phyloP scores from a whole-genome alignment of 2,329 filamentous ascomycete genomes.

The Fusarium chaquense region DNA sequence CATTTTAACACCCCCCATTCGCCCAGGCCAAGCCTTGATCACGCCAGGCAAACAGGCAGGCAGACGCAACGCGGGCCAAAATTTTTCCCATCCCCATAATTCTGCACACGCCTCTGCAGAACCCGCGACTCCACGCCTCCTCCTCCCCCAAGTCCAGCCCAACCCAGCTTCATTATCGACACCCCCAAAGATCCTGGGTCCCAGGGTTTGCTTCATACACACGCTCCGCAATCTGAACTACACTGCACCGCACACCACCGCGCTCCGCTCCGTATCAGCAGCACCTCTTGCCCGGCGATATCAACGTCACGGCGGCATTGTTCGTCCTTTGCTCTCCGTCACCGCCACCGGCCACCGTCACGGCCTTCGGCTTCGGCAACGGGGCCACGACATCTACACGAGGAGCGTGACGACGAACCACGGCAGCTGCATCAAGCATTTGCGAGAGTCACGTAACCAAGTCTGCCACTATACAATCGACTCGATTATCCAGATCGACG shows the following conservation, averaged over 20 bases:
- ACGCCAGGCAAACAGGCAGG: constrained; percentile 38
- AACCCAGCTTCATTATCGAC: constrained; percentile 55
- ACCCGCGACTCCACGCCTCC: constrained; percentile 56
- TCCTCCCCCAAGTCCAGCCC: constrained; percentile 50
- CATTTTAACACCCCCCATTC: constrained; percentile 15
- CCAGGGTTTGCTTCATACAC: constrained; percentile 48
- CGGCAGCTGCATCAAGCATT: constrained; percentile 32
- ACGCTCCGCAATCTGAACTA: constrained; percentile 47
- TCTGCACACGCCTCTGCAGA: constrained; percentile 53
- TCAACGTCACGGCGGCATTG: constrained; percentile 38
- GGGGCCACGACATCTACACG: constrained; percentile 30
- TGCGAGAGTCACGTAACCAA: constrained; percentile 26
- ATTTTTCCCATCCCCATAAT: constrained; percentile 43
- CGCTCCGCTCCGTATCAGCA: constrained; percentile 43
- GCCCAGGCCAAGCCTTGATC: constrained; percentile 23
- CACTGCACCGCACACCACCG: constrained; percentile 43
- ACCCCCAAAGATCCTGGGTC: constrained; percentile 53
- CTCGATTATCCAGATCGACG: constrained; percentile 6
- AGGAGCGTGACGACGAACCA: constrained; percentile 31
- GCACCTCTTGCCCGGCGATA: constrained; percentile 42
- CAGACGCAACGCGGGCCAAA: constrained; percentile 26
- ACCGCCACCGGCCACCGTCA: constrained; percentile 40
- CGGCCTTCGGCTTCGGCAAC: constrained; percentile 40
- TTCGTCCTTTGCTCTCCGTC: constrained; percentile 34
- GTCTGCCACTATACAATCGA: constrained; percentile 13